phyloP scores from a whole-genome alignment of 208 protist species.

The Leptomonas seymouri region DNA sequence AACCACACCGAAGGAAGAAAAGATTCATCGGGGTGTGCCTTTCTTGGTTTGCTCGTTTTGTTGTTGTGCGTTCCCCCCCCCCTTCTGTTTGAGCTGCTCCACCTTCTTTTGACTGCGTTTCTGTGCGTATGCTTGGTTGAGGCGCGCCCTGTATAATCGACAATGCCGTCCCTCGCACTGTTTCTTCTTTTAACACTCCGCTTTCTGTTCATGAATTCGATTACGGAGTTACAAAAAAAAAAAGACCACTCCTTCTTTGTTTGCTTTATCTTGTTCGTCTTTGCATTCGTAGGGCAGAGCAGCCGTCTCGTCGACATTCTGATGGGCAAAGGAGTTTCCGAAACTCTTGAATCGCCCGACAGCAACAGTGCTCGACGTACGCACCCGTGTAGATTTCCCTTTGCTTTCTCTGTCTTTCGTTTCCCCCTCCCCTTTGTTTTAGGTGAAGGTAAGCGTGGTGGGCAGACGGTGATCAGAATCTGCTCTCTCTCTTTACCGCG shows the following conservation, averaged over 20 bases:
- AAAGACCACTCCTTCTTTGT: too few relatives aligned
- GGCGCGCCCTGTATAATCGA: neutral
- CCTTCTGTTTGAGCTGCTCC: too few relatives aligned
- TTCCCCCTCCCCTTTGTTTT: conserved; percentile 5
- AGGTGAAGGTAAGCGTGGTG: neutral
- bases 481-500: neutral
- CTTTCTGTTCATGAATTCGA: too few relatives aligned
- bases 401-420: conserved; percentile 22
- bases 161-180: neutral
- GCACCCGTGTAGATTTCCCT: conserved; percentile 1
- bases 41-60: too few relatives aligned
- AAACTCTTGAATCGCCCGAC: neutral
- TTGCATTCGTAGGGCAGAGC: neutral
- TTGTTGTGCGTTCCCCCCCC: too few relatives aligned
- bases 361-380: neutral
- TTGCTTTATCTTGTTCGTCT: too few relatives aligned
- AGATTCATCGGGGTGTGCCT: too few relatives aligned
- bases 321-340: neutral
- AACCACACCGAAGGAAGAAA: too few relatives aligned
- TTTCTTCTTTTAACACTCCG: neutral
- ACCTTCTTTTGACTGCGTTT: too few relatives aligned
- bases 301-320: neutral
- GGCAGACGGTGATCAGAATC: too few relatives aligned
- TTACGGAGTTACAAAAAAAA: too few relatives aligned
- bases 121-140: too few relatives aligned